Evolutionary conservation across 768 basidiomycete species (phyloP).

Genomic region (Trametes elegans): DNA sequence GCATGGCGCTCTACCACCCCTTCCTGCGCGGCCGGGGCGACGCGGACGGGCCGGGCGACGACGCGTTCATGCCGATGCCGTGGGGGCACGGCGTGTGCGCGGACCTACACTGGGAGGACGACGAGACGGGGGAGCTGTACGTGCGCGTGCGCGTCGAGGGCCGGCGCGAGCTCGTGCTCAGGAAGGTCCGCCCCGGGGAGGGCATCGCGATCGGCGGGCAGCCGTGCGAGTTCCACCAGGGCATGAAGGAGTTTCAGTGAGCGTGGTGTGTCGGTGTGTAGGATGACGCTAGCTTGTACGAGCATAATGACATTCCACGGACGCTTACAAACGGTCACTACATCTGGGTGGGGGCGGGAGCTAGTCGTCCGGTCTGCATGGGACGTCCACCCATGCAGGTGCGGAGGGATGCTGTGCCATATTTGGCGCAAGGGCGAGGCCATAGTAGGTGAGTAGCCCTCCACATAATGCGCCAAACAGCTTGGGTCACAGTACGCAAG

Average conservation of each 20-base stretch:
- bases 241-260: neutral
- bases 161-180: constrained; percentile 23
- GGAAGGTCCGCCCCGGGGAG: constrained; percentile 28
- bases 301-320: neutral
- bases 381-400: too few species aligned
- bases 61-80: constrained; percentile 67
- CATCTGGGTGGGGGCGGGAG: too few species aligned
- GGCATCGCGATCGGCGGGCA: constrained; percentile 33
- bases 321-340: too few species aligned
- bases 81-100: constrained; percentile 68
- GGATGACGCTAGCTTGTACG: neutral
- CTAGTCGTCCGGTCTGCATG: too few species aligned
- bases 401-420: too few species aligned
- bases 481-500: too few species aligned
- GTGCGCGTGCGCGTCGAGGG: constrained; percentile 44
- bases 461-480: too few species aligned
- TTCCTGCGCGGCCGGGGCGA: constrained; percentile 75
- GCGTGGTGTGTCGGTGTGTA: too few species aligned
- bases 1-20: constrained; percentile 70
- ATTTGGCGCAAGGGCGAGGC: too few species aligned
- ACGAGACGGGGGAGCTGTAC: constrained; percentile 55
- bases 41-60: constrained; percentile 48
- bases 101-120: constrained; percentile 53
- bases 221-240: constrained; percentile 34
- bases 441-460: too few species aligned